Base-by-base conservation (phyloP, 352 stramenopile genomes). In the Lagenidium giganteum region DNA sequence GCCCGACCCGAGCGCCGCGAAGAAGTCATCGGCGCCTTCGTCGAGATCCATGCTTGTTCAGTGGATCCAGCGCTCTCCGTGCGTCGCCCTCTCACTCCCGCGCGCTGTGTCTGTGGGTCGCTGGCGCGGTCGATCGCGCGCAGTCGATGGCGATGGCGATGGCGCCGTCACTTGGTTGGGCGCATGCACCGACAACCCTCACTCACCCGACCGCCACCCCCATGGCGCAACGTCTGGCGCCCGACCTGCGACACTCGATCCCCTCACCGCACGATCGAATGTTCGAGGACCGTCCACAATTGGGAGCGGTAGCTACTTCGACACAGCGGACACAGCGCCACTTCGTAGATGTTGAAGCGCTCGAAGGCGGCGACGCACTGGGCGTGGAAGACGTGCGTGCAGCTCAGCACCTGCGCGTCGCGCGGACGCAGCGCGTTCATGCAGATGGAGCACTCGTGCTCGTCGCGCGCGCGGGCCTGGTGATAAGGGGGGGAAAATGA, bases 41-140 rank as follows among this genome's bases (percentile, higher is more conserved):
- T 87, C 75, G 20, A 85, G 35, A 40, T 85, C 72, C 72, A 85
- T 85, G 8, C n/a, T n/a, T n/a, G n/a, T n/a, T n/a, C n/a, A n/a
- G n/a, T n/a, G n/a, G n/a, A n/a, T n/a, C n/a, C n/a, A n/a, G n/a
- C n/a, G n/a, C n/a, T n/a, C n/a, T n/a, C n/a, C n/a, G n/a, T n/a
- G n/a, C n/a, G n/a, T n/a, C n/a, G n/a, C n/a, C n/a, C n/a, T n/a
- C n/a, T n/a, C n/a, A n/a, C n/a, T n/a, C n/a, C n/a, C n/a, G n/a
- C n/a, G n/a, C n/a, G n/a, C n/a, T n/a, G n/a, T n/a, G n/a, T n/a
- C n/a, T n/a, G n/a, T n/a, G n/a, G n/a, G n/a, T n/a, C n/a, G n/a
- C n/a, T n/a, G n/a, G n/a, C n/a, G n/a, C n/a, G n/a, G n/a, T n/a
- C n/a, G n/a, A n/a, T n/a, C n/a, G n/a, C n/a, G n/a, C n/a, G n/a